Conservation (phyloP, 805 yeast species). For the Sugiyamaella boreocaroliniensis region DNA sequence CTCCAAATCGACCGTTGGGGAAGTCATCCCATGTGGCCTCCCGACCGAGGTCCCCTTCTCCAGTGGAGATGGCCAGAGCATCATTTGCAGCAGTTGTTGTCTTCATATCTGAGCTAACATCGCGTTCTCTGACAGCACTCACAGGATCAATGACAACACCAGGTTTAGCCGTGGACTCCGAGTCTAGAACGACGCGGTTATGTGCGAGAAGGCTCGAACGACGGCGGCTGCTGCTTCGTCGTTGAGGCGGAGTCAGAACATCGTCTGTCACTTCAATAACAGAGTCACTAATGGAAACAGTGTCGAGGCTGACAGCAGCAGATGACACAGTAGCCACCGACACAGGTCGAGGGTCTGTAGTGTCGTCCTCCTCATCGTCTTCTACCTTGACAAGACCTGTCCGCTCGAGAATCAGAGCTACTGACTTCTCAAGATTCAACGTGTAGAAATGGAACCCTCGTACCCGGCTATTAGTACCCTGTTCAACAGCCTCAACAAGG, state of each 20-base stretch:
- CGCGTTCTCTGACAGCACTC: constrained; percentile 37
- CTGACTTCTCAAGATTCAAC: constrained; percentile 83
- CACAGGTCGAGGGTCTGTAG: constrained; percentile 17
- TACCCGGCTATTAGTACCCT: constrained; percentile 49
- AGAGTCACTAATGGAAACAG: background rate
- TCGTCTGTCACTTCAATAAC: background rate
- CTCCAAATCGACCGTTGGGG: constrained; percentile 94
- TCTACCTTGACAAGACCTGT: constrained; percentile 44
- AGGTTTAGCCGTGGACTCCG: constrained; percentile 18
- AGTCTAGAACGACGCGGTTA: constrained; percentile 37
- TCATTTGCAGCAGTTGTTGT: constrained; percentile 26
- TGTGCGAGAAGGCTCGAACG: constrained; percentile 30
- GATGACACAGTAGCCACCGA: background rate
- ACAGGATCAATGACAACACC: constrained; percentile 5
- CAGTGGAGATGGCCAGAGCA: constrained; percentile 71
- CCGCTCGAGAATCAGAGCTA: constrained; percentile 71
- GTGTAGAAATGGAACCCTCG: constrained; percentile 90
- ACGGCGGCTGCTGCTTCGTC: constrained; percentile 7
- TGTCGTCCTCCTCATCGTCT: constrained; percentile 27
- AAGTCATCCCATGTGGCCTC: constrained; percentile 97
- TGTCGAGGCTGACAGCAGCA: background rate
- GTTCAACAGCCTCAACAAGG: constrained; percentile 41
- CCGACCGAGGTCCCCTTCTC: constrained; percentile 76
- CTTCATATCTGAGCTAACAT: constrained; percentile 7
- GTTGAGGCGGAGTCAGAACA: background rate